A percentile compares a stretch with the other conserved stretches of the same genome.
These are phyloP conservation scores for Megacollybia marginata DNA, from an alignment of 768 basidiomycete genomes.

Conservation along the genomic window DNA sequence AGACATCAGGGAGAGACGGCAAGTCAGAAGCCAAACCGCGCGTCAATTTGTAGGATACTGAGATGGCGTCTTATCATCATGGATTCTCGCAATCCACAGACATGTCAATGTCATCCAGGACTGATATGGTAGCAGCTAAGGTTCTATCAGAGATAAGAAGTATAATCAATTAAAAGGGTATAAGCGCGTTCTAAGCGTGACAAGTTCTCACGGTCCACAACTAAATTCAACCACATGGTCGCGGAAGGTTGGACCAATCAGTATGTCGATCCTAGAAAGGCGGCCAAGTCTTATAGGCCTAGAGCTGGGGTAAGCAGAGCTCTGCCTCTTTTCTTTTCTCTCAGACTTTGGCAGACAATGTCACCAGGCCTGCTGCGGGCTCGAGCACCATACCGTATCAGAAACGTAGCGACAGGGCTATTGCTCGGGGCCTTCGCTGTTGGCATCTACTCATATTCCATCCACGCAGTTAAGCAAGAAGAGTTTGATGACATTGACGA, in stretches of 20 bases:
- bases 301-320: constrained; percentile 35
- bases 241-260: constrained; percentile 6
- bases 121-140: no score
- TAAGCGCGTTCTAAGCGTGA: no score
- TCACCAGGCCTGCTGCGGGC: constrained; percentile 86
- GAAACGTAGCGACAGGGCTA: constrained; percentile 75
- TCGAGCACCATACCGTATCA: constrained; percentile 71
- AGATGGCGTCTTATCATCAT: no score
- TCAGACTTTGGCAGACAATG: constrained; percentile 51
- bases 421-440: constrained; percentile 65
- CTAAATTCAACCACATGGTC: not conserved
- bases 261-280: constrained; percentile 35
- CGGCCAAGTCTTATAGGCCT: constrained; percentile 46
- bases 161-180: no score
- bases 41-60: no score
- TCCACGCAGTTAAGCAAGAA: constrained; percentile 90
- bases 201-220: no score
- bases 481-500: constrained; percentile 84
- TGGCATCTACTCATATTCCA: constrained; percentile 88
- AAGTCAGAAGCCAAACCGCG: no score
- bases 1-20: no score
- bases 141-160: no score
- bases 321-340: not conserved
- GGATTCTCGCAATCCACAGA: no score
- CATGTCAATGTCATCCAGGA: no score